Conservation (phyloP, 306 rosid genomes). For the Pyrus communis region DNA sequence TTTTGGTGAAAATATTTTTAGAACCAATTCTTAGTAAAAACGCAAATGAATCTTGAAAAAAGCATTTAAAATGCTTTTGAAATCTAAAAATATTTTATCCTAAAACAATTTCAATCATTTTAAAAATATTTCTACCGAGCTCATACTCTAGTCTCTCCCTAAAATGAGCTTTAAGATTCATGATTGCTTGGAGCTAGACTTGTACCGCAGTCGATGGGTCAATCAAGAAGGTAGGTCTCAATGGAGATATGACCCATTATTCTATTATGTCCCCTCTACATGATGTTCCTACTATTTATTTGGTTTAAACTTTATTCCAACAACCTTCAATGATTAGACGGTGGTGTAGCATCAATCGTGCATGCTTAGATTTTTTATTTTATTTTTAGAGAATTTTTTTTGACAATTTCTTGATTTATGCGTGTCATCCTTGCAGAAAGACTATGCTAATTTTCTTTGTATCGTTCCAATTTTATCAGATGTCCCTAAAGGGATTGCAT, state of each 20-base stretch:
- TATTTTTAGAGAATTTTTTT: no score
- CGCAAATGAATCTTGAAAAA: accelerated
- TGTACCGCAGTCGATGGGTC: neutral
- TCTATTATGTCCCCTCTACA: neutral
- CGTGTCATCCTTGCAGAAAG: no score
- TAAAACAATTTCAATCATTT: no score
- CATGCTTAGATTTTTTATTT: neutral
- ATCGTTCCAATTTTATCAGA: no score
- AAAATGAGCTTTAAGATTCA: neutral
- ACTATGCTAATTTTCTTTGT: no score
- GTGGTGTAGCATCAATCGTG: neutral
- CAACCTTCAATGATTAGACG: neutral
- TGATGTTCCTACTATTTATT: neutral
- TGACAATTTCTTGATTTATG: no score
- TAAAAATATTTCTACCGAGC: accelerated
- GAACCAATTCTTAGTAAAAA: no score
- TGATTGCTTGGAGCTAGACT: neutral
- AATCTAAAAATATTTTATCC: no score
- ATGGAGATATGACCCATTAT: neutral
- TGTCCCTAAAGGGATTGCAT: neutral
- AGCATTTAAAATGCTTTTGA: accelerated
- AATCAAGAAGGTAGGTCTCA: neutral
- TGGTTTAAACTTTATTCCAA: neutral
- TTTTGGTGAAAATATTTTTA: no score
- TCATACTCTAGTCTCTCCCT: no score